These are phyloP conservation scores for Rhizomucor miehei DNA, from an alignment of 371 early-diverging fungal species.

Conservation along the genomic window DNA sequence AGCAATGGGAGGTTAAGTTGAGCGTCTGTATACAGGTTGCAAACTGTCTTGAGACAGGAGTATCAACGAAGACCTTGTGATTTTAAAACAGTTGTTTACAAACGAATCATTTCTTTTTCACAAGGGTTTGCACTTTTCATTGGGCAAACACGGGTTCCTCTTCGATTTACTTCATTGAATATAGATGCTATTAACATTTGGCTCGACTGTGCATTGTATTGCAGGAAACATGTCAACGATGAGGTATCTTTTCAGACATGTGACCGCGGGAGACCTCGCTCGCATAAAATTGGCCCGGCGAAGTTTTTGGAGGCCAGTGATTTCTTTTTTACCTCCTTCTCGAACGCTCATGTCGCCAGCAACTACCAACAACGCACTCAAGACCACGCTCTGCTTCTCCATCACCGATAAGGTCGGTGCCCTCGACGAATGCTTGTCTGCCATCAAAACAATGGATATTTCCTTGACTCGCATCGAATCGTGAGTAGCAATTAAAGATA, in stretches of 20 bases:
- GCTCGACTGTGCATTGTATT: too few relatives aligned
- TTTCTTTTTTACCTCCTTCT: not conserved
- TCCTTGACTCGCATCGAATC: constrained; percentile 93
- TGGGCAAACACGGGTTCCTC: too few relatives aligned
- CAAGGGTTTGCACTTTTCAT: too few relatives aligned
- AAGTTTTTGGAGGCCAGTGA: not conserved
- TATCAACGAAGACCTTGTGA: too few relatives aligned
- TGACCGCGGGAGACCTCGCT: constrained; percentile 12
- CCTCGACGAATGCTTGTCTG: constrained; percentile 78
- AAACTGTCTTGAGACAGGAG: too few relatives aligned
- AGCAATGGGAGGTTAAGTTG: too few relatives aligned
- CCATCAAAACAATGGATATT: constrained; percentile 71
- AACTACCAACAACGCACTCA: constrained; percentile 12
- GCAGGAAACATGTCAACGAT: too few relatives aligned
- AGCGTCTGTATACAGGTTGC: too few relatives aligned
- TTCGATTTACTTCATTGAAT: too few relatives aligned
- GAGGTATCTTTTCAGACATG: not conserved
- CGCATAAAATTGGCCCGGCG: not conserved
- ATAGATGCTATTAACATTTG: too few relatives aligned
- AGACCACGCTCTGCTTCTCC: constrained; percentile 75
- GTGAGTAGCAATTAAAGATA: constrained; percentile 25
- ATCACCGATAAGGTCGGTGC: constrained; percentile 85
- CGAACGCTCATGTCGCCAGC: constrained; percentile 14
- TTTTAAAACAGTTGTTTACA: too few relatives aligned
- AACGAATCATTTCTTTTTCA: too few relatives aligned